Conservation (phyloP, 495 filamentous ascomycete genomes). For the Daldinia childiae region DNA sequence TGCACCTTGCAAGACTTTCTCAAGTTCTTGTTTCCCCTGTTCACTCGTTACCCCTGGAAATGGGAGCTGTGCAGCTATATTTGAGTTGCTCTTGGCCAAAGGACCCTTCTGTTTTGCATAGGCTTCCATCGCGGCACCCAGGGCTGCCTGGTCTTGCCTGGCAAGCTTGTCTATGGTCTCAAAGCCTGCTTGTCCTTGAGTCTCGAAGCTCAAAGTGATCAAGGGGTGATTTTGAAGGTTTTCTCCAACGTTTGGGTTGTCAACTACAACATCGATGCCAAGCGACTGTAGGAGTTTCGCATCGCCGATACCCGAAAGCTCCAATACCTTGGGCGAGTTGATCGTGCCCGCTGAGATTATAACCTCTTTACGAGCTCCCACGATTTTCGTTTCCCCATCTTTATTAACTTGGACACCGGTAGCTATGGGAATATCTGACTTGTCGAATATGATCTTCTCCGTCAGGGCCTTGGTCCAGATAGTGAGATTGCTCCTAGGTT, state of each 20-base stretch:
- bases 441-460: constrained; percentile 54
- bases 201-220: constrained; percentile 8
- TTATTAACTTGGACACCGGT: constrained; percentile 57
- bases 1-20: not conserved
- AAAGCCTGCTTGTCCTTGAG: constrained; percentile 47
- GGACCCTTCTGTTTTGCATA: constrained; percentile 16
- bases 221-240: constrained; percentile 53
- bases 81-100: constrained; percentile 66
- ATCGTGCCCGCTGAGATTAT: constrained; percentile 61
- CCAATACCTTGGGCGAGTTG: constrained; percentile 62
- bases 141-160: not conserved
- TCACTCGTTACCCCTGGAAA: not conserved
- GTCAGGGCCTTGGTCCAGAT: constrained; percentile 51
- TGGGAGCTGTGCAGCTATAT: constrained; percentile 79
- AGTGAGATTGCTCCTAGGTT: constrained; percentile 51
- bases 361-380: constrained; percentile 62
- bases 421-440: constrained; percentile 30
- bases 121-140: not conserved
- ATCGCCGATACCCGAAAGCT: constrained; percentile 67
- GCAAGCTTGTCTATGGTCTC: constrained; percentile 3
- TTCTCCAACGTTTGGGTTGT: constrained; percentile 61
- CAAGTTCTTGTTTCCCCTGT: not conserved
- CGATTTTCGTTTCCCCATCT: constrained; percentile 52
- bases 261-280: constrained; percentile 55
- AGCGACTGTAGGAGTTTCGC: constrained; percentile 53